Conservation (phyloP, 2,329 filamentous ascomycete species). For the Hymenoscyphus salicellus region DNA sequence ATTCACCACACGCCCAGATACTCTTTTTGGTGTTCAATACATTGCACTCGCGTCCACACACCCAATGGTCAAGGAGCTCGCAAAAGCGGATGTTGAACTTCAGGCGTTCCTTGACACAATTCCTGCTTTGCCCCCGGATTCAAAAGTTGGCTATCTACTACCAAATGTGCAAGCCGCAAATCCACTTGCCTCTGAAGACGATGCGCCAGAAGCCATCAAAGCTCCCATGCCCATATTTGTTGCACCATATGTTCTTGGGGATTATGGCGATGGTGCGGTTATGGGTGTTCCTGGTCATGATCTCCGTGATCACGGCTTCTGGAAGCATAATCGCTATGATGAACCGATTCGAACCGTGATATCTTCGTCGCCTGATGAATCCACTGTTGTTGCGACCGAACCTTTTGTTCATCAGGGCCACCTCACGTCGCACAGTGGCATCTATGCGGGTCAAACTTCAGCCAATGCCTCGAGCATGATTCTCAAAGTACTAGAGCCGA, state of each 20-base stretch:
- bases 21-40: conserved; percentile 83
- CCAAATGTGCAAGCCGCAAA: conserved; percentile 60
- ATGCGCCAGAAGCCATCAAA: conserved; percentile 50
- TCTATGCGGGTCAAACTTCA: conserved; percentile 63
- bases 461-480: conserved; percentile 60
- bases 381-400: conserved; percentile 44
- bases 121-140: conserved; percentile 51
- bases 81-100: conserved; percentile 58
- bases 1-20: conserved; percentile 83
- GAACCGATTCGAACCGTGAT: conserved; percentile 64
- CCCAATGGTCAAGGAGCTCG: conserved; percentile 61
- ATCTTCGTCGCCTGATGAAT: conserved; percentile 43
- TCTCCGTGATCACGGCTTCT: conserved; percentile 73
- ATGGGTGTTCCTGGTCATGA: conserved; percentile 93
- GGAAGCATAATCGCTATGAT: conserved; percentile 64
- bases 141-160: conserved; percentile 67
- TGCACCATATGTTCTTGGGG: conserved; percentile 79
- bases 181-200: conserved; percentile 58
- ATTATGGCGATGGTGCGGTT: conserved; percentile 82
- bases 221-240: conserved; percentile 70
- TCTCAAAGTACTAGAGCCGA: conserved; percentile 51
- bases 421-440: conserved; percentile 63
- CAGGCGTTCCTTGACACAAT: conserved; percentile 66
- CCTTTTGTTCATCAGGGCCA: conserved; percentile 65
- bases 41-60: conserved; percentile 74